Evolutionary conservation across 495 filamentous ascomycete species (phyloP).

Genomic region (Lasiosphaeria miniovina): DNA sequence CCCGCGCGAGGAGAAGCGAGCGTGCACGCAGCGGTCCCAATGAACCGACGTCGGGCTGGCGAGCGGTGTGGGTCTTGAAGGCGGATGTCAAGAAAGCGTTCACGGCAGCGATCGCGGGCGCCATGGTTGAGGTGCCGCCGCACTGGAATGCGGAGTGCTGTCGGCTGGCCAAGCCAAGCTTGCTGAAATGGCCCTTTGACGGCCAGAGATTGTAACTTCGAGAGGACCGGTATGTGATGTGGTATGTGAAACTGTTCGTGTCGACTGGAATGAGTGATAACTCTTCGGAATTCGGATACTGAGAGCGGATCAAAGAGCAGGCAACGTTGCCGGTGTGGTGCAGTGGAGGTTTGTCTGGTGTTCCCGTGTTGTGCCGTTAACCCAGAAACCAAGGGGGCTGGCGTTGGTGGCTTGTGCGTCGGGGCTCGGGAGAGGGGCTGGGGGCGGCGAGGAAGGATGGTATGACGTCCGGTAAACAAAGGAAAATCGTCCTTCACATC

Average conservation of each 20-base stretch:
- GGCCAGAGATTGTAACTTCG: no score
- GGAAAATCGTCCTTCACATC: background rate
- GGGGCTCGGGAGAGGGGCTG: background rate
- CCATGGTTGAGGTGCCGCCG: conserved; percentile 22
- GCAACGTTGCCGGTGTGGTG: background rate
- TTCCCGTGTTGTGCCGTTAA: conserved; percentile 20
- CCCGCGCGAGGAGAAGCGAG: conserved; percentile 37
- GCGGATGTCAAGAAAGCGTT: conserved; percentile 11
- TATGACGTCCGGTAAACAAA: conserved; percentile 19
- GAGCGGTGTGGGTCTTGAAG: conserved; percentile 11
- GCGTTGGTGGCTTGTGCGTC: conserved; percentile 9
- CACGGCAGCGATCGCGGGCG: conserved; percentile 25
- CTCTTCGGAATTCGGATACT: background rate
- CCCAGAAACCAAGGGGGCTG: conserved; percentile 31
- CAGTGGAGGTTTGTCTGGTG: conserved; percentile 2
- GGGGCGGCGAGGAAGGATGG: background rate
- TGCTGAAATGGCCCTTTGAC: background rate
- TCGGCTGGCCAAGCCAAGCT: conserved; percentile 25
- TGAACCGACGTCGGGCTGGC: conserved; percentile 18
- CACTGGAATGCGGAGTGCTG: background rate
- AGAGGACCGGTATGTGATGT: no score
- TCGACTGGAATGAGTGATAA: background rate
- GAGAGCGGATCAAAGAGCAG: background rate
- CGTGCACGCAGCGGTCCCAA: conserved; percentile 43
- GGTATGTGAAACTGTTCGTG: no score